phyloP scores from a whole-genome alignment of 345 rosid genomes.

The Durio zibethinus region DNA sequence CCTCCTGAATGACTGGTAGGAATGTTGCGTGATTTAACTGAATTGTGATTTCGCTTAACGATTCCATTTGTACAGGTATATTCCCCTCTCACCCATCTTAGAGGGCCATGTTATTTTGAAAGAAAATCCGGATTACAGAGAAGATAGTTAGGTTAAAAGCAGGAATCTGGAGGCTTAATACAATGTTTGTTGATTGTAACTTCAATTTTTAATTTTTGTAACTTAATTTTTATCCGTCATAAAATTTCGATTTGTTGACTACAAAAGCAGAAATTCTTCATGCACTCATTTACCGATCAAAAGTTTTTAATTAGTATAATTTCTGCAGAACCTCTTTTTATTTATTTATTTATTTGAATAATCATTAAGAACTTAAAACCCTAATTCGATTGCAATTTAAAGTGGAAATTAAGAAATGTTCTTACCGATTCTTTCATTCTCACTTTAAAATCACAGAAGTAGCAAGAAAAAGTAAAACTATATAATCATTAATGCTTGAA shows the following conservation, averaged over 20 bases:
- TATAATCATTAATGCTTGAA: background rate
- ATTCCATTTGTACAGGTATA: constrained; percentile 46
- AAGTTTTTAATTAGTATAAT: too few species aligned
- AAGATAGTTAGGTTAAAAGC: constrained; percentile 30
- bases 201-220: background rate
- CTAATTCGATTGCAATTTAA: too few species aligned
- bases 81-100: constrained; percentile 82
- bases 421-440: background rate
- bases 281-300: too few species aligned
- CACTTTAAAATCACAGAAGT: background rate
- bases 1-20: background rate
- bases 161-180: background rate
- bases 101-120: constrained; percentile 91
- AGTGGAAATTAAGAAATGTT: too few species aligned
- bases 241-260: background rate
- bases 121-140: constrained; percentile 79
- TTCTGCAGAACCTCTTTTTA: too few species aligned
- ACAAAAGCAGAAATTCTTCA: too few species aligned
- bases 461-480: background rate
- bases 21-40: background rate
- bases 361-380: too few species aligned
- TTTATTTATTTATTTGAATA: too few species aligned
- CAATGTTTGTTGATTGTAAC: background rate
- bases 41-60: background rate
- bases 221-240: background rate